These are phyloP conservation scores for Aphanomyces cochlioides DNA, from an alignment of 352 stramenopile species.

Conservation along the genomic window DNA sequence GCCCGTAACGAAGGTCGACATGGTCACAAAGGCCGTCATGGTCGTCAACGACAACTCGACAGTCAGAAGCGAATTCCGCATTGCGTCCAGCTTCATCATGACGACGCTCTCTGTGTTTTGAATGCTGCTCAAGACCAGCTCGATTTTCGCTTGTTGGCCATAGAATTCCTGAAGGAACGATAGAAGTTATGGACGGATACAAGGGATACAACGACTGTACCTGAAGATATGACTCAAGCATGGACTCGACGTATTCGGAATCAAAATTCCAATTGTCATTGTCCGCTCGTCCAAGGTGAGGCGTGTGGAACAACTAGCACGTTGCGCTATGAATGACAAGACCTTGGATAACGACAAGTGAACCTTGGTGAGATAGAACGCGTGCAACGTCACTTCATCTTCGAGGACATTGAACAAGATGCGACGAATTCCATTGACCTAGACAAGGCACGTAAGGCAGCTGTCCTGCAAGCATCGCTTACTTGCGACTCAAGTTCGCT, in stretches of 20 bases:
- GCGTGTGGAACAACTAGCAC: constrained; percentile 4
- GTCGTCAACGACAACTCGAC: constrained; percentile 41
- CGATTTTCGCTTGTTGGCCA: constrained; percentile 5
- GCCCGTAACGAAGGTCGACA: constrained; percentile 28
- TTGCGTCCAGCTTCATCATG: constrained; percentile 32
- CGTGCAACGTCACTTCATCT: constrained; percentile 24
- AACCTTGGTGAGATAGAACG: constrained; percentile 30
- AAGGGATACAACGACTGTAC: neutral
- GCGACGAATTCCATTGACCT: constrained; percentile 29
- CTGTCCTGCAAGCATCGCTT: neutral
- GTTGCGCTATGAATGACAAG: neutral
- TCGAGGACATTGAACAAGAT: constrained; percentile 28
- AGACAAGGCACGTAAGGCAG: neutral
- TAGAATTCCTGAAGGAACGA: constrained; percentile 27
- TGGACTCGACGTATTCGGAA: constrained; percentile 24
- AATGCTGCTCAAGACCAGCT: constrained; percentile 28
- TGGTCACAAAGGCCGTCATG: constrained; percentile 9
- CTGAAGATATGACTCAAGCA: constrained; percentile 29
- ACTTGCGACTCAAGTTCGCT: constrained; percentile 19
- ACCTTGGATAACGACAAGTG: neutral
- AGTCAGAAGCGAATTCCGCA: constrained; percentile 28
- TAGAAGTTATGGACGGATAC: neutral
- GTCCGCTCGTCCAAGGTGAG: constrained; percentile 35
- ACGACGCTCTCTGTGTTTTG: constrained; percentile 33
- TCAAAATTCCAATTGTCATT: constrained; percentile 28